Percentiles rank a stretch among this genome's conserved stretches.
Evolutionary conservation across 768 basidiomycete genomes (phyloP).

Genomic region (Termitomyces sp.): DNA sequence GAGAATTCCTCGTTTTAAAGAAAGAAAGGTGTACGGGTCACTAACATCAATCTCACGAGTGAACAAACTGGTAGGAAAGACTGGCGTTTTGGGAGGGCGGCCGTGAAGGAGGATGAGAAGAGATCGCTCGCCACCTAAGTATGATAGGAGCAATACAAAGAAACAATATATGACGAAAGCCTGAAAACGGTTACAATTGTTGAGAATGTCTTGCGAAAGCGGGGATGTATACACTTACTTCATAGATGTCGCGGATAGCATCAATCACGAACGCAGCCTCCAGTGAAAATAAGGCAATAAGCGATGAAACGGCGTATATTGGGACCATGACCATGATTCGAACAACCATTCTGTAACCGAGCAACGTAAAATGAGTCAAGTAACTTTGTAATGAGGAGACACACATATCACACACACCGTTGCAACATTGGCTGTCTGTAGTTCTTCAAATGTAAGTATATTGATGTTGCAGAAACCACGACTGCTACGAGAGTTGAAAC

Average conservation of each 20-base stretch:
- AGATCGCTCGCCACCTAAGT: slow-evolving; percentile 90
- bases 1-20: slow-evolving; percentile 90
- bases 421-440: slow-evolving; percentile 81
- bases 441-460: slow-evolving; percentile 78
- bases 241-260: slow-evolving; percentile 91
- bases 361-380: neutral
- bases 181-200: slow-evolving; percentile 29
- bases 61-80: slow-evolving; percentile 84
- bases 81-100: slow-evolving; percentile 79
- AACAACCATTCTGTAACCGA: slow-evolving; percentile 67
- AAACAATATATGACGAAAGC: slow-evolving; percentile 95
- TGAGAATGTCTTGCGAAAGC: neutral
- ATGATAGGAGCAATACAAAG: slow-evolving; percentile 76
- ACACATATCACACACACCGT: slow-evolving; percentile 40
- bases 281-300: slow-evolving; percentile 90
- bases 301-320: slow-evolving; percentile 83
- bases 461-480: slow-evolving; percentile 65
- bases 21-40: slow-evolving; percentile 92
- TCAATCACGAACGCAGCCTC: slow-evolving; percentile 97
- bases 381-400: neutral
- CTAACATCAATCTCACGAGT: slow-evolving; percentile 85
- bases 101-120: slow-evolving; percentile 91
- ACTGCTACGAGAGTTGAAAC: slow-evolving; percentile 67
- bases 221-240: slow-evolving; percentile 45
- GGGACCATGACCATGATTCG: slow-evolving; percentile 98